phyloP scores from a whole-genome alignment of 108 stramenopile species.

The Pseudonitzschia multiseries region DNA sequence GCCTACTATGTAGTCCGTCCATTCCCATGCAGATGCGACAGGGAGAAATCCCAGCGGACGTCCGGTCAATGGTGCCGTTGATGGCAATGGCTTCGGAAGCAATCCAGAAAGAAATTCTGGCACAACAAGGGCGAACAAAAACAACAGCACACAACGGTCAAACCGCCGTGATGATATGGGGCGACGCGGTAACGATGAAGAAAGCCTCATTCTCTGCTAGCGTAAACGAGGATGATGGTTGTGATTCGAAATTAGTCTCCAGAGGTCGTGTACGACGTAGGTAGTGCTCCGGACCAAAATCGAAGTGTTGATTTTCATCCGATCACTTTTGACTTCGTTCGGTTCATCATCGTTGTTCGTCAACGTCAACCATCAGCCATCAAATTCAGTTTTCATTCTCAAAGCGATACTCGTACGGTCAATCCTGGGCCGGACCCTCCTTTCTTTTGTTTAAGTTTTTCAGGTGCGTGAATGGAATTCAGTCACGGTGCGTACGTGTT shows the following conservation, averaged over 20 bases:
- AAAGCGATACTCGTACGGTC: too few relatives aligned
- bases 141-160: neutral
- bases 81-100: neutral
- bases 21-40: conserved; percentile 32
- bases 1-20: conserved; percentile 28
- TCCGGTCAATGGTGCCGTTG: neutral
- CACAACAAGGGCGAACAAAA: conserved; percentile 6
- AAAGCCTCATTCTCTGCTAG: conserved; percentile 1
- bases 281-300: too few relatives aligned
- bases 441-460: neutral
- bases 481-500: neutral
- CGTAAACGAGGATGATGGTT: neutral
- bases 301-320: too few relatives aligned
- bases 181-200: neutral
- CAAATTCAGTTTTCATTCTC: too few relatives aligned
- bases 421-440: too few relatives aligned
- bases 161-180: neutral
- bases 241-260: neutral
- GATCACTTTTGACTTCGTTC: too few relatives aligned
- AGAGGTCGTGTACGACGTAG: too few relatives aligned
- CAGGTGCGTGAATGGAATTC: neutral
- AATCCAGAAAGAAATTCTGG: neutral
- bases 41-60: neutral
- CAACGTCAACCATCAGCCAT: too few relatives aligned
- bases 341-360: too few relatives aligned